Conservation (phyloP, 805 yeast genomes). For the Pichia kluyveri region DNA sequence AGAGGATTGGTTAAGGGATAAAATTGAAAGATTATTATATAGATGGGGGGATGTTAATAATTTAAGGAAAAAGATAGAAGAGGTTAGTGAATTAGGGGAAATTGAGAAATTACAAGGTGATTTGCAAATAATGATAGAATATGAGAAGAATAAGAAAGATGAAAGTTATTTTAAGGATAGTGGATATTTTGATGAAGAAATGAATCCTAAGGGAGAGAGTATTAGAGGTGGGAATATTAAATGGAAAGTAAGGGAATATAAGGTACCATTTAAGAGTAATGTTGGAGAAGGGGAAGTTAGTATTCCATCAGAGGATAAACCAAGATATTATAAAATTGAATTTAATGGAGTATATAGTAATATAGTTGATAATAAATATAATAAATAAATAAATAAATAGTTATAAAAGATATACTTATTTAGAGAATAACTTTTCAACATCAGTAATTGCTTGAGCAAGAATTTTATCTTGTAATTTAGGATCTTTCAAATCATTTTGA, state of each 20-base stretch:
- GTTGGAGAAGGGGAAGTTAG: background rate
- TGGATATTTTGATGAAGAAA: background rate
- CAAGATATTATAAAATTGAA: background rate
- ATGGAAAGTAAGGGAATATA: background rate
- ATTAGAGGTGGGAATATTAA: background rate
- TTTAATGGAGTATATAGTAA: background rate
- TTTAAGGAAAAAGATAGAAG: background rate
- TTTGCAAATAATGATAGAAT: background rate
- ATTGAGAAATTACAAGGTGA: background rate
- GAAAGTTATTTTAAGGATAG: constrained; percentile 1
- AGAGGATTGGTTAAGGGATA: too few relatives aligned
- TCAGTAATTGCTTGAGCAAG: constrained; percentile 88
- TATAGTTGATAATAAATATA: too few relatives aligned
- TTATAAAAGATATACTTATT: constrained; percentile 21
- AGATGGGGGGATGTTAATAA: background rate
- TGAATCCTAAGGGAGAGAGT: background rate
- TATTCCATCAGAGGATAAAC: background rate
- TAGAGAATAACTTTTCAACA: constrained; percentile 71
- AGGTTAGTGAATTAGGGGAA: background rate
- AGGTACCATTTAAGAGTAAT: background rate
- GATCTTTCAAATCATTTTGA: constrained; percentile 70
- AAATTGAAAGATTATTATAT: background rate
- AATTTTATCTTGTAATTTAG: constrained; percentile 89
- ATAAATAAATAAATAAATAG: background rate
- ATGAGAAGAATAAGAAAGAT: too few relatives aligned